Percentiles rank a stretch among this genome's conserved stretches.
These are phyloP conservation scores for Baorangia bicolor DNA, from an alignment of 768 basidiomycete genomes.

Conservation along the genomic window DNA sequence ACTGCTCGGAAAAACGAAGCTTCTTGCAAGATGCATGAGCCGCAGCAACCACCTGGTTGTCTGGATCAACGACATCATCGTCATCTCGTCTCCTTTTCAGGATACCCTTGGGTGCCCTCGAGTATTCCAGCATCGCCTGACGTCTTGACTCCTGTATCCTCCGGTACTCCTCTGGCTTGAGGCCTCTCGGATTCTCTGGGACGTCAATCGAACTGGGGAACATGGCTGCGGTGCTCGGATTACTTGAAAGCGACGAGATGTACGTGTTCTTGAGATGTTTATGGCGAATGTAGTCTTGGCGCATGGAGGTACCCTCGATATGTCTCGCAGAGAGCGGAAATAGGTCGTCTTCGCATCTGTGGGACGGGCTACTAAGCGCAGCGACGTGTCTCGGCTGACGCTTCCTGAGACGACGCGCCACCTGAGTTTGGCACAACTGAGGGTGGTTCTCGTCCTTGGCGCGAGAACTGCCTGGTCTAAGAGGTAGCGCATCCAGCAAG, in stretches of 20 bases:
- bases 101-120: slow-evolving; percentile 26
- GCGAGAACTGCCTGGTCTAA: not conserved
- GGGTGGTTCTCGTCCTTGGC: slow-evolving; percentile 14
- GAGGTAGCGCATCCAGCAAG: not conserved
- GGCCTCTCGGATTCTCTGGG: slow-evolving; percentile 17
- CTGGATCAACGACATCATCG: slow-evolving; percentile 10
- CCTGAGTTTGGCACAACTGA: not conserved
- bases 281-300: slow-evolving; percentile 28
- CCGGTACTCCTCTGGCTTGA: slow-evolving; percentile 25
- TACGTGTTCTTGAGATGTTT: slow-evolving; percentile 30
- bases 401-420: slow-evolving; percentile 7
- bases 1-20: slow-evolving; percentile 20
- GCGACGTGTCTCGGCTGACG: slow-evolving; percentile 2
- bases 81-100: slow-evolving; percentile 30
- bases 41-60: not conserved
- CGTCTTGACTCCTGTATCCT: slow-evolving; percentile 25
- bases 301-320: slow-evolving; percentile 26
- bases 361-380: not conserved
- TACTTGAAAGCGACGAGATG: slow-evolving; percentile 24
- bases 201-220: slow-evolving; percentile 19
- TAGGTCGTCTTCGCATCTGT: slow-evolving; percentile 22
- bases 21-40: slow-evolving; percentile 18
- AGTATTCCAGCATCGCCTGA: slow-evolving; percentile 28
- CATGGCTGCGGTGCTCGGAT: slow-evolving; percentile 4
- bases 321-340: slow-evolving; percentile 19